These are phyloP conservation scores for Vigna reflexopilosa DNA, from an alignment of 306 rosid species.

Conservation along the genomic window DNA sequence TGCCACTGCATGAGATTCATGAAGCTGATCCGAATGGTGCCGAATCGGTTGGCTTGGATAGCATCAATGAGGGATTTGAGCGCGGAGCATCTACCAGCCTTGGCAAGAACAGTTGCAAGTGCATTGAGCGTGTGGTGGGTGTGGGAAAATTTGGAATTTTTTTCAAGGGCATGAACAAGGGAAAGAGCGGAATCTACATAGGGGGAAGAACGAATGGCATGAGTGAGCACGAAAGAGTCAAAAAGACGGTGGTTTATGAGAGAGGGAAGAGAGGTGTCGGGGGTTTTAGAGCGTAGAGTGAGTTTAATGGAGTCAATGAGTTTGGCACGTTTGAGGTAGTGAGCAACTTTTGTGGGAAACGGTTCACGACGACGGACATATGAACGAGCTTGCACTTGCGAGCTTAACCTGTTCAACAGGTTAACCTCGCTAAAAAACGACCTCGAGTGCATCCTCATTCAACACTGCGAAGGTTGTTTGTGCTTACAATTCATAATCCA, in stretches of 20 bases:
- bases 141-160: slow-evolving; percentile 56
- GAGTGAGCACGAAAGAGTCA: slow-evolving; percentile 73
- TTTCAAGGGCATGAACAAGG: slow-evolving; percentile 51
- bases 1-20: slow-evolving; percentile 80
- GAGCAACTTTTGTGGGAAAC: slow-evolving; percentile 70
- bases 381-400: slow-evolving; percentile 50
- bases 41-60: slow-evolving; percentile 54
- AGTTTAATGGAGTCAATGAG: slow-evolving; percentile 81
- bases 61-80: slow-evolving; percentile 64
- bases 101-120: slow-evolving; percentile 77
- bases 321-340: slow-evolving; percentile 79
- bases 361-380: slow-evolving; percentile 60
- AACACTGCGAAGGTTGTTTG: not conserved
- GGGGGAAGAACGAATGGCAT: slow-evolving; percentile 77
- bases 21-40: slow-evolving; percentile 54
- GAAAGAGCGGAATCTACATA: slow-evolving; percentile 73
- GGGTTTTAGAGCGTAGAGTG: slow-evolving; percentile 56
- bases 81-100: slow-evolving; percentile 51
- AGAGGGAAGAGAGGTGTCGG: slow-evolving; percentile 58
- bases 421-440: slow-evolving; percentile 34
- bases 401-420: slow-evolving; percentile 46
- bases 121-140: slow-evolving; percentile 71
- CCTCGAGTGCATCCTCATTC: slow-evolving; percentile 47
- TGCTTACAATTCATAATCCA: not conserved
- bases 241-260: slow-evolving; percentile 57